phyloP scores from a whole-genome alignment of 306 rosid genomes.

The Cucumis melo region DNA sequence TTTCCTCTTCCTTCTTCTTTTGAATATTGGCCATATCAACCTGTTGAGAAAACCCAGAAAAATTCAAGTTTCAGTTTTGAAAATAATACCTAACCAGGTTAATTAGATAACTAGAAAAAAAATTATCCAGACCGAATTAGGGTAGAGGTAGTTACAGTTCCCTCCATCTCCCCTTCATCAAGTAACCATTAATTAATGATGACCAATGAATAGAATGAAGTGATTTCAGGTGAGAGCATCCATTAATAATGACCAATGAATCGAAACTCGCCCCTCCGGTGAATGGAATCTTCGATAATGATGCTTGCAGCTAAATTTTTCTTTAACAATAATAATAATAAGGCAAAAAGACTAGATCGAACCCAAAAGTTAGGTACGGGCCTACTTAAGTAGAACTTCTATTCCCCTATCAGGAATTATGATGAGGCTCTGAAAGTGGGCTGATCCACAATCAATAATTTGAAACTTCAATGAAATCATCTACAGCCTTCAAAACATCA shows the following conservation, averaged over 20 bases:
- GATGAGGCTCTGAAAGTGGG: not conserved
- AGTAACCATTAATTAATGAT: not conserved
- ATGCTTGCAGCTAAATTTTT: not conserved
- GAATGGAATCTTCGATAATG: not conserved
- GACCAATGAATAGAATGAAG: not conserved
- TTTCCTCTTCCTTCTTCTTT: constrained; percentile 91
- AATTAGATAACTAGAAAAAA: not conserved
- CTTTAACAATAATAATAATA: too few relatives aligned
- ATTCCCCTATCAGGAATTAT: not conserved
- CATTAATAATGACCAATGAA: not conserved
- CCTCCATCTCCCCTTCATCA: not conserved
- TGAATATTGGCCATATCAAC: constrained; percentile 78
- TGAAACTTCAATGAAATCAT: too few relatives aligned
- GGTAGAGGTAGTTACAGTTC: not conserved
- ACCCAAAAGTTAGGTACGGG: not conserved
- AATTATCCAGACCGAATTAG: not conserved
- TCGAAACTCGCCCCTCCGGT: not conserved
- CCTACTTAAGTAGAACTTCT: not conserved
- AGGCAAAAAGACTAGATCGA: not conserved
- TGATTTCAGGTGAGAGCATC: not conserved
- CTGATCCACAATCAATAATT: not conserved
- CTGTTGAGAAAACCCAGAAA: constrained; percentile 17
- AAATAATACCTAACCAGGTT: not conserved
- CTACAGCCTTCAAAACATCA: not conserved
- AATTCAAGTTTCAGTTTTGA: not conserved